A percentile compares a stretch with the other conserved stretches of the same genome.
Evolutionary conservation across 2,329 filamentous ascomycete genomes (phyloP).

Genomic region (Parastagonospora nodorum): DNA sequence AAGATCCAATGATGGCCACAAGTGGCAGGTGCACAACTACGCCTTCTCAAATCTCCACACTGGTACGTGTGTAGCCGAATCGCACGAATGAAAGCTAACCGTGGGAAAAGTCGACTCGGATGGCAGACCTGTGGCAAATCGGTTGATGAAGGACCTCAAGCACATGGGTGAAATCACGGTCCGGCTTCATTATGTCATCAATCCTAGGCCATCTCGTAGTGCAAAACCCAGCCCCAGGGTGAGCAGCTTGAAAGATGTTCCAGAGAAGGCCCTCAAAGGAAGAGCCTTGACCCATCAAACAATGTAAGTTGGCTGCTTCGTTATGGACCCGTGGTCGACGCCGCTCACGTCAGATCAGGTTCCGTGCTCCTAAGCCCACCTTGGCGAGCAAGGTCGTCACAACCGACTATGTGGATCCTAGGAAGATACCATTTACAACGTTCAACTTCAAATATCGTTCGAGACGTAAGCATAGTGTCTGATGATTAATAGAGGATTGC

Average conservation of each 20-base stretch:
- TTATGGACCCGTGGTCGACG: background rate
- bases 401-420: background rate
- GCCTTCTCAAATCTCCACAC: slow-evolving; percentile 23
- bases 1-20: background rate
- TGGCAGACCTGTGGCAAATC: background rate
- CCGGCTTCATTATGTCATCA: slow-evolving; percentile 4
- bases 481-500: background rate
- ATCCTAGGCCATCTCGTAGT: background rate
- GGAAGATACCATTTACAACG: slow-evolving; percentile 10
- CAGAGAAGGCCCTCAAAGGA: slow-evolving; percentile 31
- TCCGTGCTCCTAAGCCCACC: background rate
- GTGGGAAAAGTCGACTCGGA: slow-evolving; percentile 9
- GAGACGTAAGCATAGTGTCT: slow-evolving; percentile 6
- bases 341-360: background rate
- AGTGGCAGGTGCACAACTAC: slow-evolving; percentile 19
- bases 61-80: slow-evolving; percentile 7
- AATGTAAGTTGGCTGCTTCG: slow-evolving; percentile 1
- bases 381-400: background rate
- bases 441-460: slow-evolving; percentile 30
- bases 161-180: slow-evolving; percentile 22
- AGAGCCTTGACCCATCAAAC: slow-evolving; percentile 17
- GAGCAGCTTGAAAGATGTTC: slow-evolving; percentile 2
- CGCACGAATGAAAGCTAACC: background rate
- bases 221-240: background rate
- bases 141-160: slow-evolving; percentile 10